Conservation (phyloP, 148 eudicot genomes). For the Limonium bicolor region DNA sequence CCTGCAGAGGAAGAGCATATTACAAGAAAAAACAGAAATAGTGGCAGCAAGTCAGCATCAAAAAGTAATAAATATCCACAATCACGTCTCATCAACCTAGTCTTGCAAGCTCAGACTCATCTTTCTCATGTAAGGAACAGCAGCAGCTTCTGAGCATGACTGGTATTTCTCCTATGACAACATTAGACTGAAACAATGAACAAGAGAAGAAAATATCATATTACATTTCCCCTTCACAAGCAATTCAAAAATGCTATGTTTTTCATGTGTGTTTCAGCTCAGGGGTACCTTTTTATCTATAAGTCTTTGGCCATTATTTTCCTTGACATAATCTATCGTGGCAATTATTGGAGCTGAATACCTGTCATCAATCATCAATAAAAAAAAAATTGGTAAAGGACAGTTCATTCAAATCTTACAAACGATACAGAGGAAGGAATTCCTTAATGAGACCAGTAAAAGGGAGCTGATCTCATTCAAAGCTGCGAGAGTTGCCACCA, state of each 20-base stretch:
- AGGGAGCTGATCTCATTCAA: no score
- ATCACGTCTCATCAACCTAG: slow-evolving; percentile 24
- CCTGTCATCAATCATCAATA: no score
- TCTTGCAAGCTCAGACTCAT: slow-evolving; percentile 83
- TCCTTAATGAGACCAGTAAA: no score
- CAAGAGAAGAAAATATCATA: not conserved
- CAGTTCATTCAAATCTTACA: no score
- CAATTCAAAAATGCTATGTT: not conserved
- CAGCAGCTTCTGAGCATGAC: slow-evolving; percentile 74
- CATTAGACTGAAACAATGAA: slow-evolving; percentile 2
- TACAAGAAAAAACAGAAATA: not conserved
- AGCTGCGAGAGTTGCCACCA: no score
- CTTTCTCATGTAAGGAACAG: slow-evolving; percentile 61
- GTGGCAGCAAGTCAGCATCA: not conserved
- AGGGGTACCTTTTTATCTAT: slow-evolving; percentile 25
- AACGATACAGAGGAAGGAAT: no score
- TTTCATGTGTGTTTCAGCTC: no score
- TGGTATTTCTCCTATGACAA: slow-evolving; percentile 76
- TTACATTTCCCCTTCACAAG: not conserved
- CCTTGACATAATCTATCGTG: slow-evolving; percentile 31
- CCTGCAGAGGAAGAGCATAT: slow-evolving; percentile 7
- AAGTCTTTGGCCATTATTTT: slow-evolving; percentile 17
- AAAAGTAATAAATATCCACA: not conserved
- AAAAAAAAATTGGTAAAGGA: no score
- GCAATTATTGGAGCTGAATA: slow-evolving; percentile 84